Percentiles rank a stretch among this genome's conserved stretches.
These are phyloP conservation scores for Cytospora paraplurivora DNA, from an alignment of 2,329 filamentous ascomycete genomes.

Conservation along the genomic window DNA sequence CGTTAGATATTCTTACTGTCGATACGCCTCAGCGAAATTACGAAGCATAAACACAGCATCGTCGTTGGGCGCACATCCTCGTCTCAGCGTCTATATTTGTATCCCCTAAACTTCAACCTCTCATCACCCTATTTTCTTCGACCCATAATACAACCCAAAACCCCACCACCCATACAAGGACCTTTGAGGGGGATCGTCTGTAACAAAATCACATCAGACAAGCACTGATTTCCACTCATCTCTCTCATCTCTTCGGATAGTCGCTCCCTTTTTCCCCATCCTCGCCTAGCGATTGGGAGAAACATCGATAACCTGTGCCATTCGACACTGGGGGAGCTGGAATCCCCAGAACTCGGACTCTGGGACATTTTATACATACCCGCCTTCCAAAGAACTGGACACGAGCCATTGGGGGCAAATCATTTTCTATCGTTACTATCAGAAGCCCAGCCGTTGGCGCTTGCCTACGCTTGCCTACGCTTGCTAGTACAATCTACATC, in stretches of 20 bases:
- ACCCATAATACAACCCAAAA: background rate
- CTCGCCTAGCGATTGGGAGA: background rate
- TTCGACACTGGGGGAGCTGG: conserved; percentile 1
- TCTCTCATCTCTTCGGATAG: background rate
- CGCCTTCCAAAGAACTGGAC: background rate
- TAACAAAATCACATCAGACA: background rate
- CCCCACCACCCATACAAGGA: background rate
- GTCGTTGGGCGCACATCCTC: background rate
- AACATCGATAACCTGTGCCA: background rate
- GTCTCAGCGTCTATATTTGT: background rate
- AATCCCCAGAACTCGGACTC: background rate
- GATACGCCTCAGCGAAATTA: background rate
- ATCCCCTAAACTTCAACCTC: background rate
- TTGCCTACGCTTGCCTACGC: background rate
- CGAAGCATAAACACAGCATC: background rate
- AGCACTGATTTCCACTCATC: background rate
- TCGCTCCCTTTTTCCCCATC: background rate
- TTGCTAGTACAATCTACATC: background rate
- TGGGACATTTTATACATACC: background rate
- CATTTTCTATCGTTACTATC: background rate
- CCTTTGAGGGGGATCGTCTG: conserved; percentile 4
- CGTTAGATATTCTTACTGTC: background rate
- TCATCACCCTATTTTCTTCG: background rate
- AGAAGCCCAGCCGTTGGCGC: background rate
- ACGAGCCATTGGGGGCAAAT: background rate